Evolutionary conservation across 108 stramenopile genomes (phyloP).

Genomic region (Pseudonitzschia pungens): DNA sequence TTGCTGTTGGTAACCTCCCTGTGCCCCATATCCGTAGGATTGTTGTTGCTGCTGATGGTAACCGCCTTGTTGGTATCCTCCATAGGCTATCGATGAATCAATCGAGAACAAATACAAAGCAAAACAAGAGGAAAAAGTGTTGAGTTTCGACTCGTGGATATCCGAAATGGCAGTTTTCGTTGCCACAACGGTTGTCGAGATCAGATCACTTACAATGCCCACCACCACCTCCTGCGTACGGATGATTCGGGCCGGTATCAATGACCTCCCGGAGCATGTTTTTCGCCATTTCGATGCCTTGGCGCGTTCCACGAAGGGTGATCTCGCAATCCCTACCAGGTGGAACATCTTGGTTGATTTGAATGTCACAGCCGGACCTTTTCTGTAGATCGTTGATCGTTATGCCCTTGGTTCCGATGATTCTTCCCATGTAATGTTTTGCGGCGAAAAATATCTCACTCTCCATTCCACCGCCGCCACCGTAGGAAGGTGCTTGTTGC

Average conservation of each 20-base stretch:
- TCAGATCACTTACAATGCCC: conserved; percentile 22
- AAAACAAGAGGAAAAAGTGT: conserved; percentile 3
- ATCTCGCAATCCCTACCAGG: conserved; percentile 81
- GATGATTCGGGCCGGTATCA: conserved; percentile 85
- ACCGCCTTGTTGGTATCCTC: conserved; percentile 35
- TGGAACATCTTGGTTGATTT: conserved; percentile 91
- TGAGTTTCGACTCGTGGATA: not conserved
- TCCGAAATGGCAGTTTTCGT: not conserved
- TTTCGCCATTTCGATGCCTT: conserved; percentile 78
- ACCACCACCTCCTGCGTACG: conserved; percentile 74
- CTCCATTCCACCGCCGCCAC: conserved; percentile 41
- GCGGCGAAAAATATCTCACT: conserved; percentile 66
- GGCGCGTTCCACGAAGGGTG: conserved; percentile 67
- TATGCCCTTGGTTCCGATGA: conserved; percentile 86
- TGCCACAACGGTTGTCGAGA: not conserved
- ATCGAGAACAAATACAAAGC: not conserved
- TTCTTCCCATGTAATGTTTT: conserved; percentile 83
- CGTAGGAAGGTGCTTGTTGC: conserved; percentile 29
- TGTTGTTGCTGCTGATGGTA: conserved; percentile 44
- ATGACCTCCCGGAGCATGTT: conserved; percentile 87
- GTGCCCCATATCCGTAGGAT: conserved; percentile 15
- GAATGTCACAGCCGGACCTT: conserved; percentile 84
- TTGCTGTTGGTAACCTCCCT: conserved; percentile 42
- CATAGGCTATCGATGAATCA: conserved; percentile 8
- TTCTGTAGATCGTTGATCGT: conserved; percentile 92